Evolutionary conservation across 768 basidiomycete genomes (phyloP), one percentile per base, ranked within the genome.

Genomic region (Leucogyrophana mollusca): DNA sequence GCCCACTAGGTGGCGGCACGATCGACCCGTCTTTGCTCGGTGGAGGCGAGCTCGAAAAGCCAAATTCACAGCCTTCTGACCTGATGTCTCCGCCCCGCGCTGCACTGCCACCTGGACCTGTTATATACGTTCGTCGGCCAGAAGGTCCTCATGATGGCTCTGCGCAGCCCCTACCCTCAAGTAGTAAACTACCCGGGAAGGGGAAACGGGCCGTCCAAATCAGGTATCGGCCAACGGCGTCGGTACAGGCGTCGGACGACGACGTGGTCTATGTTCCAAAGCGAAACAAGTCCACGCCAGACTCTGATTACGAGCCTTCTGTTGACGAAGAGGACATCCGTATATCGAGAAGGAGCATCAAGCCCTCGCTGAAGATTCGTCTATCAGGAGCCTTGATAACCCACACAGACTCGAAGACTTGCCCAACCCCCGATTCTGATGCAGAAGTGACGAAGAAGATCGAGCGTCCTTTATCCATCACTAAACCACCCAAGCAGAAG

Each of bases 1-100:
- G 42, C 27, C 16, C 52, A 11, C 16, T 30, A 9, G 17, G 30
- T 30, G 34, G 21, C 8, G 52, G 54, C 17, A 65, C 64, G 4
- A 65, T 65, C n/a, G 51, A 65, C 43, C 64, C 65, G 2, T 65
- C 64, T 13, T 53, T 65, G 22, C 60, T 65, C 11, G 55, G 56
- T 21, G 45, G 40, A 4, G 54, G 44, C 24, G 48, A 51, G 38
- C 42, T 24, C 40, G 30, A 24, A 30, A 30, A 30, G 7, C 13
- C 27, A 30, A 10, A 21, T 9, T 13, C 38, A 2, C 13, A 10
- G 10, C 25, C 41, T 4, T 23, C 4, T 21, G n/a, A 22, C 37
- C 33, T 41, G n/a, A 47, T 8, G 9, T 34, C n/a, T 33, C n/a
- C 3, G 54, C 50, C 32, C 36, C 45, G 6, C 53, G 55, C 3